Conservation (phyloP, 345 rosid species). For the Eucalyptus sp. region DNA sequence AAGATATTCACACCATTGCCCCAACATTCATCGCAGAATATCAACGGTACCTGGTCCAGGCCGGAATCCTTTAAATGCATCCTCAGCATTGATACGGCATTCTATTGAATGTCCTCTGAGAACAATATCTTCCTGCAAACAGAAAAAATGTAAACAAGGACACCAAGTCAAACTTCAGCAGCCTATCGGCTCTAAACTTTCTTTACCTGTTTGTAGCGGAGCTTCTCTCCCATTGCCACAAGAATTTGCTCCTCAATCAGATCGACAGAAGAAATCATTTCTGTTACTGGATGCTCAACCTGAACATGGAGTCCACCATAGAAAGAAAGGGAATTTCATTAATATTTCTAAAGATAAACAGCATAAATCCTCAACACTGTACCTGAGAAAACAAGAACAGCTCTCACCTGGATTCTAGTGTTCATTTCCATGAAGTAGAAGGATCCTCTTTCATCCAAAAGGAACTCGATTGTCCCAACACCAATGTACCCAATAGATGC, state of each 20-base stretch:
- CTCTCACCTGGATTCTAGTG: constrained; percentile 86
- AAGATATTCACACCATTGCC: not conserved
- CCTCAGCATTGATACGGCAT: constrained; percentile 98
- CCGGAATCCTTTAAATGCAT: constrained; percentile 91
- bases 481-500: constrained; percentile 97
- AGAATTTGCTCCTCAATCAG: constrained; percentile 96
- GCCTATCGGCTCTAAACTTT: not conserved
- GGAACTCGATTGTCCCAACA: constrained; percentile 96
- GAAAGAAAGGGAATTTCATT: not conserved
- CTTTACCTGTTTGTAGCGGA: constrained; percentile 69
- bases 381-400: not conserved
- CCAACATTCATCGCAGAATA: not conserved
- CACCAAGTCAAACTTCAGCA: not conserved
- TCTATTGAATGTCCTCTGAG: constrained; percentile 98
- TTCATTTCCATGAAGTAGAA: constrained; percentile 99
- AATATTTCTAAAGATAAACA: not conserved
- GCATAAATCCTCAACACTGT: not conserved
- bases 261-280: constrained; percentile 96
- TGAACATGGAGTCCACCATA: not conserved
- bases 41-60: constrained; percentile 80
- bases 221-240: constrained; percentile 98
- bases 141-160: not conserved
- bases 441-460: constrained; percentile 95
- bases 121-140: constrained; percentile 77
- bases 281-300: constrained; percentile 99